Conservation (phyloP, 2,329 filamentous ascomycete genomes). For the Paracoccidioides brasiliensis region DNA sequence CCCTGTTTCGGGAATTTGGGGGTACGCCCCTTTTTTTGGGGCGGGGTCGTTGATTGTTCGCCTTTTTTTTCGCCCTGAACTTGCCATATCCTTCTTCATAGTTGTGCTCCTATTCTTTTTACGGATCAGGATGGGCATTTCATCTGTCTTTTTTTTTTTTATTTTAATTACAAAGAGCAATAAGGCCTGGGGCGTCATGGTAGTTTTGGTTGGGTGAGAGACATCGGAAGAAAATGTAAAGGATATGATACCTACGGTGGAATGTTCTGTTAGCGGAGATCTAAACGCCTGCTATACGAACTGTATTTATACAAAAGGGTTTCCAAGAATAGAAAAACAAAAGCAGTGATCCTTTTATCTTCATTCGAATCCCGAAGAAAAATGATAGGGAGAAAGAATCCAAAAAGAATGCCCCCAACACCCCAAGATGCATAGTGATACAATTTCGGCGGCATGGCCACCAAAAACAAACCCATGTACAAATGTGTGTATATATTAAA, state of each 20-base stretch:
- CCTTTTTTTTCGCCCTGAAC: neutral
- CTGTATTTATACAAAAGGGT: neutral
- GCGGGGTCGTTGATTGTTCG: too few relatives aligned
- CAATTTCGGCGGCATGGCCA: neutral
- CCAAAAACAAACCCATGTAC: neutral
- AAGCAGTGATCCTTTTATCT: neutral
- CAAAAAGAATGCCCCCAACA: slow-evolving; percentile 8
- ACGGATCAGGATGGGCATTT: neutral
- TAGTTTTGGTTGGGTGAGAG: neutral
- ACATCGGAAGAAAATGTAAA: neutral
- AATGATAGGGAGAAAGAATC: neutral
- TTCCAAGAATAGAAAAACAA: neutral
- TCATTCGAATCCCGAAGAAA: neutral
- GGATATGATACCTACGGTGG: neutral
- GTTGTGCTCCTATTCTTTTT: neutral
- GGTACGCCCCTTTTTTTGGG: neutral
- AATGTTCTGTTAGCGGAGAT: slow-evolving; percentile 2
- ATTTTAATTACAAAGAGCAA: neutral
- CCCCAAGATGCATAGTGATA: neutral
- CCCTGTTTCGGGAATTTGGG: neutral
- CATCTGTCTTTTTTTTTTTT: neutral
- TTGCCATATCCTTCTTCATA: neutral
- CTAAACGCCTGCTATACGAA: neutral
- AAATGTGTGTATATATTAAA: neutral
- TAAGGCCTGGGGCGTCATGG: neutral